Evolutionary conservation across 176 grass and related monocot species (phyloP).

Genomic region (Phragmites australis): DNA sequence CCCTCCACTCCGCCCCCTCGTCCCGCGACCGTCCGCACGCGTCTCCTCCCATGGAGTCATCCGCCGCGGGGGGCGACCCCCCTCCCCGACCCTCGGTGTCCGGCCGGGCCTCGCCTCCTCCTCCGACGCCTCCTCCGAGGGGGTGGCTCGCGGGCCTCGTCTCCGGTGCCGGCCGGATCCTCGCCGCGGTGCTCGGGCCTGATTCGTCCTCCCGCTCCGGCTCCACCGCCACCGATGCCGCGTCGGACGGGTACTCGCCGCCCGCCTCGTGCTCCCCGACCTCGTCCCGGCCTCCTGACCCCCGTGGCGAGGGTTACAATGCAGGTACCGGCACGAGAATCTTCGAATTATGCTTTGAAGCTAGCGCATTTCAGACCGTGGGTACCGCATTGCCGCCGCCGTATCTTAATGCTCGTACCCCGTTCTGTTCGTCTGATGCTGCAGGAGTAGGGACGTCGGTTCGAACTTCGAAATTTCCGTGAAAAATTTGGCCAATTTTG

Average conservation of each 20-base stretch:
- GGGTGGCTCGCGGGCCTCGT: conserved; percentile 70
- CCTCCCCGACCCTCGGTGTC: not conserved
- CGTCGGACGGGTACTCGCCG: conserved; percentile 33
- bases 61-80: conserved; percentile 39
- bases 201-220: conserved; percentile 45
- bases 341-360: not conserved
- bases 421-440: not conserved
- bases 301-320: not conserved
- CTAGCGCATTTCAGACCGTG: not conserved
- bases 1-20: conserved; percentile 18
- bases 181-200: conserved; percentile 64
- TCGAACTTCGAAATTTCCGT: not conserved
- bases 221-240: conserved; percentile 4
- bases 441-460: not conserved
- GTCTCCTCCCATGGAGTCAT: conserved; percentile 34
- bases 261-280: conserved; percentile 43
- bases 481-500: not conserved
- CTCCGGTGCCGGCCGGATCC: conserved; percentile 60
- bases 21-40: not conserved
- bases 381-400: conserved; percentile 7
- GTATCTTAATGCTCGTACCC: not conserved
- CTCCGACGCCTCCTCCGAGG: conserved; percentile 1
- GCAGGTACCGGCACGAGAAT: conserved; percentile 24
- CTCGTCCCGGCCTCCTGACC: not conserved
- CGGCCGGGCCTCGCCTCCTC: conserved; percentile 30